A percentile compares a stretch with the other conserved stretches of the same genome.
These are phyloP conservation scores for Aquilaria sinensis DNA, from an alignment of 345 rosid species.

Conservation along the genomic window DNA sequence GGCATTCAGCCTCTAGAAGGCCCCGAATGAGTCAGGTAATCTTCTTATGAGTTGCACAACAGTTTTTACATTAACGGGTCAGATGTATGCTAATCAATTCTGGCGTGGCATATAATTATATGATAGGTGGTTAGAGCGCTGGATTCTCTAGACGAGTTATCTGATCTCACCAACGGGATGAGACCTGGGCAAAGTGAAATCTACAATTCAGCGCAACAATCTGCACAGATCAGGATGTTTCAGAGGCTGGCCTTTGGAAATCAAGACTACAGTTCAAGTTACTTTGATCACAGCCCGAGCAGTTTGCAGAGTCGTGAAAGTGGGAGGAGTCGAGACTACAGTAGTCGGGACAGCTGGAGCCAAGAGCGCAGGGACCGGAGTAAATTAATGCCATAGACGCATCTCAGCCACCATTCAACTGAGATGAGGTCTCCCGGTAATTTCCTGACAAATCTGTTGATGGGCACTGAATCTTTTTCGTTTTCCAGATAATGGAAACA, in stretches of 20 bases:
- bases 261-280: constrained; percentile 77
- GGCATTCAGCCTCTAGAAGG: constrained; percentile 84
- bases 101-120: background rate
- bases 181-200: constrained; percentile 91
- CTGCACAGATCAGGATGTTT: constrained; percentile 94
- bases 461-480: too few species aligned
- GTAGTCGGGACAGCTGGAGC: constrained; percentile 28
- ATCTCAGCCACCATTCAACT: background rate
- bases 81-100: background rate
- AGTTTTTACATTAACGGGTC: background rate
- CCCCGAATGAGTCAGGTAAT: constrained; percentile 94
- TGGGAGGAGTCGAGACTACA: background rate
- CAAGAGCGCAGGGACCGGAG: constrained; percentile 38
- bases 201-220: constrained; percentile 67
- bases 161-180: constrained; percentile 86
- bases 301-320: constrained; percentile 80
- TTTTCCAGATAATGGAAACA: too few species aligned
- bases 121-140: constrained; percentile 82
- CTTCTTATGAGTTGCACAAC: background rate
- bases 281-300: constrained; percentile 51
- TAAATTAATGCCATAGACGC: constrained; percentile 31
- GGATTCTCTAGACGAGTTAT: constrained; percentile 57
- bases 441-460: too few species aligned
- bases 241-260: constrained; percentile 93
- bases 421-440: too few species aligned